phyloP scores from a whole-genome alignment of 2,329 filamentous ascomycete species.

The Colletotrichum sp. region DNA sequence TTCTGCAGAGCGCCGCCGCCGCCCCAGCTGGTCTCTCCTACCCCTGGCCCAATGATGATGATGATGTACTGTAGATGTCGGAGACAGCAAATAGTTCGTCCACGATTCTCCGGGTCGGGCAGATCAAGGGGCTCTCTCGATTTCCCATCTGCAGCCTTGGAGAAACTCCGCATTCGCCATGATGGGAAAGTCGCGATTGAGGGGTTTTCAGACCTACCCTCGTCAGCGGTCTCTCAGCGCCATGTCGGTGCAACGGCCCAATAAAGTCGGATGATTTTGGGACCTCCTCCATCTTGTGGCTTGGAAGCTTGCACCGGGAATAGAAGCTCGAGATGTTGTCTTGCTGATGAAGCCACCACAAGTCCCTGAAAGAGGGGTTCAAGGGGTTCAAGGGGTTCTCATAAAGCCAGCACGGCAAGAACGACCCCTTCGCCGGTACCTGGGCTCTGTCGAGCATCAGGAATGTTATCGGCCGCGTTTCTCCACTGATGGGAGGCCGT shows the following conservation, averaged over 20 bases:
- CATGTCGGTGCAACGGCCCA: background rate
- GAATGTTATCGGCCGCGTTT: background rate
- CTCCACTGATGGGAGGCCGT: background rate
- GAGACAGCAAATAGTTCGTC: background rate
- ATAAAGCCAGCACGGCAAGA: background rate
- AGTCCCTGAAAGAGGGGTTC: background rate
- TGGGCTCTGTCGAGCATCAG: background rate
- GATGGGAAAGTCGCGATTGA: background rate
- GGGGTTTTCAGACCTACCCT: background rate
- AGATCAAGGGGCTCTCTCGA: constrained; percentile 1
- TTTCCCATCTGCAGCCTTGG: background rate
- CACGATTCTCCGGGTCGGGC: background rate
- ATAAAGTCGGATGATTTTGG: background rate
- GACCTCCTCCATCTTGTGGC: background rate
- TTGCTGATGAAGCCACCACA: background rate
- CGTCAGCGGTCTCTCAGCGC: background rate
- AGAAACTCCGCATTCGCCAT: background rate
- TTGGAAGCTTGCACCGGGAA: background rate
- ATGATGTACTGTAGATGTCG: background rate
- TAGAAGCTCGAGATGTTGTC: background rate
- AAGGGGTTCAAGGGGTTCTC: background rate
- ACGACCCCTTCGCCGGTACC: background rate
- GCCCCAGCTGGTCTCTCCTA: background rate
- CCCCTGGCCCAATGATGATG: background rate
- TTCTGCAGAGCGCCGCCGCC: background rate